Evolutionary conservation across 1,139 yeast genomes (phyloP), one percentile per base, ranked within the genome.

Genomic region (Pichia sp.): DNA sequence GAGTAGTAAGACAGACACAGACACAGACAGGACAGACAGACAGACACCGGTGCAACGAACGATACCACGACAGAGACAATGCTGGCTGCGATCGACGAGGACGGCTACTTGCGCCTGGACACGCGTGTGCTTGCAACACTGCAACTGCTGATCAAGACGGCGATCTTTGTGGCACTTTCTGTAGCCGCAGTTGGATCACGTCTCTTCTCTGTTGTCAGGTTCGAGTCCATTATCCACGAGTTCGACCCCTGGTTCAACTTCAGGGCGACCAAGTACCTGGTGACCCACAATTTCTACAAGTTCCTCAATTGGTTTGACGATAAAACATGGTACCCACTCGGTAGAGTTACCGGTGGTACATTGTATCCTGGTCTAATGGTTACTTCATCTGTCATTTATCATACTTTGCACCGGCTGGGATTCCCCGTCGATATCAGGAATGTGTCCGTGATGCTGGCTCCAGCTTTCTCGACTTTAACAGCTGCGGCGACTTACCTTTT

Each of bases 241-340:
- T 91, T 91, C 60, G 98, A 93, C 65, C 97, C 98, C 28, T 91
- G 98, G 98, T 93, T 93, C 72, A 91, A 91, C 63, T 91, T 77
- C 68, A 70, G 98, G 53, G 98, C 98, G 36, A 84, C 98, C 21
- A 84, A 84, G 61, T 86, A 88, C 63, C 72, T 91, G 52, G 95
- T 86, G 17, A 68, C 76, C 40, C 79, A 88, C 60, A 82, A 93
- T 5, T 89, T 77, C 62, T 83, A 88, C 66, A 91, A 88, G 50
- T 93, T 93, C 57, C 72, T 91, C 60, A 93, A 93, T 62, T 93
- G 98, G 98, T 93, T 93, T 58, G 99, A 93, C 61, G 96, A 91
- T 62, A 77, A 96, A 59, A 91, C 98, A 22, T 93, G 99, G 99
- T 93, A 93, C 62, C 99, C 99, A 18, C 71, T 93, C 50, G 99